Conservation (phyloP, 108 stramenopile species). For the Bacterosira constricta region DNA sequence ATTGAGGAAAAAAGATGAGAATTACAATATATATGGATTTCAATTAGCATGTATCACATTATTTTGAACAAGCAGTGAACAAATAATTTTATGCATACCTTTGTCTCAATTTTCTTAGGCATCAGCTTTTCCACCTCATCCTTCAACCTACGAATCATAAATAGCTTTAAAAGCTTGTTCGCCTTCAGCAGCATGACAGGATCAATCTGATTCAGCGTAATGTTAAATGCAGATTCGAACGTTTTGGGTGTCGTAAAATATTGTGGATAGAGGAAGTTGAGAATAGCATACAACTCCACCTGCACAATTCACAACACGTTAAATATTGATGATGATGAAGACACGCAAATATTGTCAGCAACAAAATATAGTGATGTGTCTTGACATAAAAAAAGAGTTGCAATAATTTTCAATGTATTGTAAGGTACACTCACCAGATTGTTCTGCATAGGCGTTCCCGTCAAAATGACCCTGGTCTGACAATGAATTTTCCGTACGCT, state of each 20-base stretch:
- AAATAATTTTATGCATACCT: conserved; percentile 24
- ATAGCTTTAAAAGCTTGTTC: conserved; percentile 64
- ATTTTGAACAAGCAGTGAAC: no score
- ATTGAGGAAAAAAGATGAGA: neutral
- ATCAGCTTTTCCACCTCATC: conserved; percentile 70
- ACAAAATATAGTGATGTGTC: no score
- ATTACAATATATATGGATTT: neutral
- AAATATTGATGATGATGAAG: no score
- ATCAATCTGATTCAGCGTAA: conserved; percentile 65
- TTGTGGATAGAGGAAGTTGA: conserved; percentile 72
- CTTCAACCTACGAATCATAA: conserved; percentile 79
- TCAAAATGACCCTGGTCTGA: conserved; percentile 57
- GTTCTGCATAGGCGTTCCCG: conserved; percentile 92
- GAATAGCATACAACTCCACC: conserved; percentile 72
- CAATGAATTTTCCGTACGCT: conserved; percentile 60
- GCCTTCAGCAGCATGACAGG: conserved; percentile 60
- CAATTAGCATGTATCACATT: no score
- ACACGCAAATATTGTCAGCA: no score
- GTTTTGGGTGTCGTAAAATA: conserved; percentile 56
- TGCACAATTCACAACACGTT: no score
- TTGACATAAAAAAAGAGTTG: no score
- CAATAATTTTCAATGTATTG: no score
- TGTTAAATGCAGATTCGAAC: conserved; percentile 85
- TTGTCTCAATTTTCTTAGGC: conserved; percentile 76
- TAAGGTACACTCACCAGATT: no score